These are phyloP conservation scores for Sporothrix inflata DNA, from an alignment of 2,329 filamentous ascomycete species.

Conservation along the genomic window DNA sequence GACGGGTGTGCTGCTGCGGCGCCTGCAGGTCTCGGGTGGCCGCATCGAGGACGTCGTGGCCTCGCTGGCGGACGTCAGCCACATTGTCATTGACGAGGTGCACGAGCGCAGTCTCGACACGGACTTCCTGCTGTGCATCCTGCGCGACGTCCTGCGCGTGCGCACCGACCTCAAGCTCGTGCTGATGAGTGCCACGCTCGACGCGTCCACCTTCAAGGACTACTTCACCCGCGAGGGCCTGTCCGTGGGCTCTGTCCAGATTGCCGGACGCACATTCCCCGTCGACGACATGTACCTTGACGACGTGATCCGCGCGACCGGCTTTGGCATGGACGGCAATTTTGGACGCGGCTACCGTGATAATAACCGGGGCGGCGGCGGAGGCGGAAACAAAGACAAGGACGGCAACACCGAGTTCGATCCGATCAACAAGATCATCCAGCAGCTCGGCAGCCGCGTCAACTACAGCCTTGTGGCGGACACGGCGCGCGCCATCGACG, in stretches of 20 bases:
- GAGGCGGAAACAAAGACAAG: neutral
- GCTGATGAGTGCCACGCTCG: constrained; percentile 94
- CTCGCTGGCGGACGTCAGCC: constrained; percentile 85
- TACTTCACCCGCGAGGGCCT: constrained; percentile 76
- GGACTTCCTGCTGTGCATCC: constrained; percentile 85
- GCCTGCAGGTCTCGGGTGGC: constrained; percentile 87
- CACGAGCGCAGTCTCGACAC: constrained; percentile 95
- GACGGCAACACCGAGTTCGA: constrained; percentile 44
- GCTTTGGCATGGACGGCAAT: constrained; percentile 57
- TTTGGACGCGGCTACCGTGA: neutral
- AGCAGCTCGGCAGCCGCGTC: constrained; percentile 77
- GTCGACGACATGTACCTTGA: constrained; percentile 90
- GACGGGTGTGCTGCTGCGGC: constrained; percentile 86
- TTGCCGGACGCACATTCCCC: constrained; percentile 85
- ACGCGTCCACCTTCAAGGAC: constrained; percentile 79
- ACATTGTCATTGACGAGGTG: constrained; percentile 94
- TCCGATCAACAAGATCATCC: constrained; percentile 70
- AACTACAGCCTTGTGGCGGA: constrained; percentile 87
- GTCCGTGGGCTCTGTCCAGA: constrained; percentile 79
- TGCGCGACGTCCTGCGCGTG: constrained; percentile 77
- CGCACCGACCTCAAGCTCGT: constrained; percentile 84
- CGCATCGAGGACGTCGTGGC: constrained; percentile 77
- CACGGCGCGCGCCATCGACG: constrained; percentile 80
- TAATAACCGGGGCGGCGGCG: neutral
- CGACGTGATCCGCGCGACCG: constrained; percentile 79